These are phyloP conservation scores for Mycena rebaudengoi DNA, from an alignment of 768 basidiomycete genomes.

Conservation along the genomic window DNA sequence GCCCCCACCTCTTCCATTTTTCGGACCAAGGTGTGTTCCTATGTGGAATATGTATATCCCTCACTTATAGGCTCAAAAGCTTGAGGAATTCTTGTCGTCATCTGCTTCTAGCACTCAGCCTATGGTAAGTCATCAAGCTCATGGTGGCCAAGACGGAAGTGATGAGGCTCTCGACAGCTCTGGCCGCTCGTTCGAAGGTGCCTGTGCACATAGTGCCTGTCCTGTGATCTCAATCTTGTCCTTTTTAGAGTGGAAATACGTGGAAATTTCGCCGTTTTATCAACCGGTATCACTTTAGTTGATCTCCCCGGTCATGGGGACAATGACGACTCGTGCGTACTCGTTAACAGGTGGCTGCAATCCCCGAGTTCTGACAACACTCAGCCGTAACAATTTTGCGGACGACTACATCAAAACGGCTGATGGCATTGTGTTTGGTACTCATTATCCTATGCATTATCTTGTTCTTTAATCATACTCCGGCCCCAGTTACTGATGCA, in stretches of 20 bases:
- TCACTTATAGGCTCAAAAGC: not conserved
- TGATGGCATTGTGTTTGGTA: slow-evolving; percentile 10
- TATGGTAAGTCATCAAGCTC: not conserved
- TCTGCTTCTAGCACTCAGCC: not conserved
- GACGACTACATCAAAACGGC: not conserved
- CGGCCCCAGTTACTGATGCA: not conserved
- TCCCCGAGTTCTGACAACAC: too few species aligned
- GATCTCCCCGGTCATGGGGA: slow-evolving; percentile 20
- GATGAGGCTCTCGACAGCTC: too few species aligned
- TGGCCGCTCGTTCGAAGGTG: slow-evolving; percentile 16
- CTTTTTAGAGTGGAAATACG: not conserved
- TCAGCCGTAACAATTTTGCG: not conserved
- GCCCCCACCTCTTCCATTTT: not conserved
- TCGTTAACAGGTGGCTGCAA: too few species aligned
- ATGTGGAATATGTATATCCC: not conserved
- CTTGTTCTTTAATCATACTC: not conserved
- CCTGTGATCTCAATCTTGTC: not conserved
- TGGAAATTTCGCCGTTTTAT: slow-evolving; percentile 3
- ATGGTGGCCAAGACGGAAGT: too few species aligned
- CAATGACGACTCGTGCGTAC: not conserved
- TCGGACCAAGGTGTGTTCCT: not conserved
- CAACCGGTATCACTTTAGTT: not conserved
- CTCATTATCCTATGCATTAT: too few species aligned
- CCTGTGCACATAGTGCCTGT: not conserved
- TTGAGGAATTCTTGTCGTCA: not conserved